Conservation (phyloP, 305 asterid genomes). For the Coffea humblotiana region DNA sequence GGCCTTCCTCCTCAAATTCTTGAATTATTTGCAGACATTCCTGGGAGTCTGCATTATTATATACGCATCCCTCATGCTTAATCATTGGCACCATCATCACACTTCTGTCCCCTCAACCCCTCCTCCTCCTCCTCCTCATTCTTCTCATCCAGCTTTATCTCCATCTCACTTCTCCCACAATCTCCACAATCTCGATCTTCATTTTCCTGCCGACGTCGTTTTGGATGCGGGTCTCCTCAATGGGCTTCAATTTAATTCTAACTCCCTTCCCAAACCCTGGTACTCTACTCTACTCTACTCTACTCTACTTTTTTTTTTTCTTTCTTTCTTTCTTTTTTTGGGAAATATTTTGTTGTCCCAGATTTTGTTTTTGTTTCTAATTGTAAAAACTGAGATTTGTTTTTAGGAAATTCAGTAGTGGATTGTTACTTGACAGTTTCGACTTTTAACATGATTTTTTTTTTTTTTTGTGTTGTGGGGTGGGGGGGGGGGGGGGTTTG, state of each 20-base stretch:
- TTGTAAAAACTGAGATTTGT: not conserved
- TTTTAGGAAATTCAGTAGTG: too few relatives aligned
- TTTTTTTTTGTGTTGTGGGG: too few relatives aligned
- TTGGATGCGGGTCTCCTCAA: constrained; percentile 3
- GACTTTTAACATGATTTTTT: not conserved
- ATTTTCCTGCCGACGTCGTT: constrained; percentile 18
- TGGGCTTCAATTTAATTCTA: constrained; percentile 31
- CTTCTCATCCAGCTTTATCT: not conserved
- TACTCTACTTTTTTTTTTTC: too few relatives aligned
- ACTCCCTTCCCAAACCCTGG: constrained; percentile 70
- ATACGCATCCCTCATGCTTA: constrained; percentile 60
- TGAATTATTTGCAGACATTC: constrained; percentile 67
- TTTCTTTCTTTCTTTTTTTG: too few relatives aligned
- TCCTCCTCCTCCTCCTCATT: not conserved
- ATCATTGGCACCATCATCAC: constrained; percentile 53
- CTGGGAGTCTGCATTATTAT: constrained; percentile 61
- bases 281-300: too few relatives aligned
- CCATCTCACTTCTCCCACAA: not conserved
- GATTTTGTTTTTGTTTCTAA: not conserved
- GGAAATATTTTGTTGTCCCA: not conserved
- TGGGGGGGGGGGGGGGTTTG: too few relatives aligned
- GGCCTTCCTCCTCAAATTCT: constrained; percentile 64
- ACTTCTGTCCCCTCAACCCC: constrained; percentile 4
- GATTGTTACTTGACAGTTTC: too few relatives aligned
- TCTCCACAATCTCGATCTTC: not conserved